phyloP scores from a whole-genome alignment of 164 flowering plant genomes.

The Dillenia turbinata region DNA sequence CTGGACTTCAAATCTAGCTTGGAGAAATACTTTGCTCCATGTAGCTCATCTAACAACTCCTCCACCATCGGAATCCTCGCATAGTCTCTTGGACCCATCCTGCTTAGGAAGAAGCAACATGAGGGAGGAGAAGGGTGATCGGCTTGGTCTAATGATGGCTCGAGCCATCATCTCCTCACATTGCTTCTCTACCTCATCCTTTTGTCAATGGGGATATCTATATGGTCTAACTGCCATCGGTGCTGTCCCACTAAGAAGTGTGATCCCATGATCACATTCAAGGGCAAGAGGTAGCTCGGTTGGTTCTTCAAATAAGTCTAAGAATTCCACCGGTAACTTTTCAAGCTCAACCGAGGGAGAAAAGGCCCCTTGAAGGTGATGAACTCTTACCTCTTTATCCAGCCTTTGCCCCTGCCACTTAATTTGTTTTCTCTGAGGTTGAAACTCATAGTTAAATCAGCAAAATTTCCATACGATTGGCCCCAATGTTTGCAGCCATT shows the following conservation, averaged over 20 bases:
- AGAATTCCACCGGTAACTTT: not conserved
- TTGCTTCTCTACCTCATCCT: slow-evolving; percentile 1
- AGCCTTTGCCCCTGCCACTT: too few relatives aligned
- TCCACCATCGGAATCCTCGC: not conserved
- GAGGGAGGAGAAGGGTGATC: not conserved
- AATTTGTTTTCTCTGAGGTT: too few relatives aligned
- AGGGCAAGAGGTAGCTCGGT: not conserved
- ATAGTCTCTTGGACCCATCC: slow-evolving; percentile 2
- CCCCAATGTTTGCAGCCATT: too few relatives aligned
- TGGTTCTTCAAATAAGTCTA: not conserved
- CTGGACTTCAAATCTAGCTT: slow-evolving; percentile 2
- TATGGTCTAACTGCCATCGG: not conserved
- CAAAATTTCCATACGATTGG: too few relatives aligned
- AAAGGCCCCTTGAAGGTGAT: too few relatives aligned
- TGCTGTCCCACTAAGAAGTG: not conserved
- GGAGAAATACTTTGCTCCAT: slow-evolving; percentile 2
- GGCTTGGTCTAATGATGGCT: slow-evolving; percentile 1
- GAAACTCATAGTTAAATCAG: too few relatives aligned
- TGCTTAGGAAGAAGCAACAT: slow-evolving; percentile 1
- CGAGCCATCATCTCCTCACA: not conserved
- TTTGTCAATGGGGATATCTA: not conserved
- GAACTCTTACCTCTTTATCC: too few relatives aligned
- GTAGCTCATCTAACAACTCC: slow-evolving; percentile 4
- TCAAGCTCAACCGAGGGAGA: too few relatives aligned
- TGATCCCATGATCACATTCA: not conserved